Evolutionary conservation across 345 rosid genomes (phyloP), one percentile per base, ranked within the genome.

Genomic region (Lenwebbia sp.): DNA sequence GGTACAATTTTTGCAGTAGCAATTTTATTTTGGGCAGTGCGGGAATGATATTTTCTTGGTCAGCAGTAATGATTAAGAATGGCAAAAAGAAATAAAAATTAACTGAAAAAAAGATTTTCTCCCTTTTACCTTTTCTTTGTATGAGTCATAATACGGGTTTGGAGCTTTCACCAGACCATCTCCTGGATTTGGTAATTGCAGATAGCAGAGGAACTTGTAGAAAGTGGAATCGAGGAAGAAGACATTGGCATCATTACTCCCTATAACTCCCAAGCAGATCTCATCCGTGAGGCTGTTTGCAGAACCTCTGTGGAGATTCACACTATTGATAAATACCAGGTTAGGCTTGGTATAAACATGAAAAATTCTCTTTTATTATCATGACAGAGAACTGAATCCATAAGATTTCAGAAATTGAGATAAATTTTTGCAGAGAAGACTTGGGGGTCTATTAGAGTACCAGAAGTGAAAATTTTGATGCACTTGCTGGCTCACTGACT

Each of bases 241-340:
- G 96, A 96, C 85, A 94, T 97, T 65, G 99, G 99, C 84, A 92
- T 96, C 88, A 97, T 97, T 84, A 95, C 99, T 84, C 99, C 99
- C 49, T 97, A 97, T 89, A 97, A 97, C 89, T 91, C 99, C 37
- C 99, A 97, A 91, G 95, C 92, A 52, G 93, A 89, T 91, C 96
- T 96, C 88, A 93, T 96, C 83, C 89, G 92, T 88, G 89, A 88
- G 54, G 82, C 88, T 44, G 86, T 94, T 87, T 83, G 87, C 81
- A 78, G 44, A 7, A 83, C 88, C 57, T 91, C 95, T 49, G 96
- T 97, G 89, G 99, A 97, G 94, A 92, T 93, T 82, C 98, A 97
- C 89, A 97, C 99, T 85, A 96, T 97, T 83, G 99, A 97, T 86
- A 96, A 96, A 88, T 97, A 94, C 92, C 99, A 97, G 99, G 99